phyloP scores from a whole-genome alignment of 768 basidiomycete genomes.

The Suillus lakei region DNA sequence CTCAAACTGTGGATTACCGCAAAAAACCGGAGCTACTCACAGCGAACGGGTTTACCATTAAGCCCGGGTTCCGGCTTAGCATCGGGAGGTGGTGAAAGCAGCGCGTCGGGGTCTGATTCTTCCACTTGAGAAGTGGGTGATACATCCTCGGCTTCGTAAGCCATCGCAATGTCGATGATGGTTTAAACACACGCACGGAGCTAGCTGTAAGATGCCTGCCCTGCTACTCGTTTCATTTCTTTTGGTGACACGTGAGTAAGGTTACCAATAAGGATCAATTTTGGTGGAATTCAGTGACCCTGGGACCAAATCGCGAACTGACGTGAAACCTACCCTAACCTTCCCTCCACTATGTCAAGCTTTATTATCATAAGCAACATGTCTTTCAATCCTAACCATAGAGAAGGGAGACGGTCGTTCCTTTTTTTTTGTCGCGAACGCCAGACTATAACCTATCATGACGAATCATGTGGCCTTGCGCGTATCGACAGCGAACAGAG shows the following conservation, averaged over 20 bases:
- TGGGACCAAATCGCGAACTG: background rate
- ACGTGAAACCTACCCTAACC: background rate
- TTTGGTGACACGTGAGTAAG: background rate
- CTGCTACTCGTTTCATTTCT: background rate
- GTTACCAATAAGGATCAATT: background rate
- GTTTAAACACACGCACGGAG: background rate
- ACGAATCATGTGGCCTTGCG: background rate
- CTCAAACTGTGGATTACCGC: slow-evolving; percentile 4
- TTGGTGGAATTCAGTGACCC: background rate
- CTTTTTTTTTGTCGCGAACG: background rate
- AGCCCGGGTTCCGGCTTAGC: slow-evolving; percentile 76
- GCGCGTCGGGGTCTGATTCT: slow-evolving; percentile 55
- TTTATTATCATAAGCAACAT: background rate
- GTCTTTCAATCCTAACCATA: background rate
- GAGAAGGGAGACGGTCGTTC: background rate
- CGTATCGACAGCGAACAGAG: background rate
- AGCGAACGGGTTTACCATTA: slow-evolving; percentile 77
- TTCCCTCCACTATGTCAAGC: slow-evolving; percentile 1
- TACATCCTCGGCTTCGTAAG: slow-evolving; percentile 12
- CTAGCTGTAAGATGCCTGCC: background rate
- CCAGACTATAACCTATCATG: background rate
- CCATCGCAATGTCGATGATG: background rate
- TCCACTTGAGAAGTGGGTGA: slow-evolving; percentile 53
- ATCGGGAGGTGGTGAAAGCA: slow-evolving; percentile 52
- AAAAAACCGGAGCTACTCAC: slow-evolving; percentile 50